These are phyloP conservation scores for Triticum monococcum DNA, from an alignment of 176 grass and related monocot genomes.

Conservation along the genomic window DNA sequence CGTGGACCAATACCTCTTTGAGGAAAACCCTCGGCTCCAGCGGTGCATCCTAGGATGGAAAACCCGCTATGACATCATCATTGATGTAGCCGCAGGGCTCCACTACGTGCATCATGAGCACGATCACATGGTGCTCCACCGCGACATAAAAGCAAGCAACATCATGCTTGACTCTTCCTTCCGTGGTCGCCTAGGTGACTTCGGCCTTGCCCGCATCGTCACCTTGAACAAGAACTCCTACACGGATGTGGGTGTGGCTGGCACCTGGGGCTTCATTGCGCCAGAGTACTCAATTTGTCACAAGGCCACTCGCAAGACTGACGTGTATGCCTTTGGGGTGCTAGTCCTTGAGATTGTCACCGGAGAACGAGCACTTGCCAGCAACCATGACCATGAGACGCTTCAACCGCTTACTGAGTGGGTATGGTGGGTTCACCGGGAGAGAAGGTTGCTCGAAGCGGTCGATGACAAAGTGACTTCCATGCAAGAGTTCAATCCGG, in stretches of 20 bases:
- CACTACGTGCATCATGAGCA: neutral
- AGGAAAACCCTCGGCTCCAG: no score
- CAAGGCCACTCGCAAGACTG: neutral
- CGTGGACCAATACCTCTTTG: no score
- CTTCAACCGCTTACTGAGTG: no score
- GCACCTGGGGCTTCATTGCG: neutral
- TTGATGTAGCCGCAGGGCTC: neutral
- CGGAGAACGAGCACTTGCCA: neutral
- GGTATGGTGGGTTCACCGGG: no score
- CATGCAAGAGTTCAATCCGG: no score
- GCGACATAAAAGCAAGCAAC: neutral
- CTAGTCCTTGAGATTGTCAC: neutral
- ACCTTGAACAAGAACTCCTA: neutral
- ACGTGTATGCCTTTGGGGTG: neutral
- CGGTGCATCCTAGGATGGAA: no score
- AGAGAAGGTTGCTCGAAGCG: no score
- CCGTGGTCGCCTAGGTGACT: neutral
- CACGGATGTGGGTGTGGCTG: neutral
- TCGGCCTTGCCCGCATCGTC: neutral
- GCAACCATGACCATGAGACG: no score
- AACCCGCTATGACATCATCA: neutral
- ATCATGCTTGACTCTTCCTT: neutral
- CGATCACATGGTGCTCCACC: neutral
- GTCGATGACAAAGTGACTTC: no score
- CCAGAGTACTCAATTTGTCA: neutral